A percentile compares a stretch with the other conserved stretches of the same genome.
Evolutionary conservation across 2,329 filamentous ascomycete genomes (phyloP).

Genomic region (Trichoderma breve): DNA sequence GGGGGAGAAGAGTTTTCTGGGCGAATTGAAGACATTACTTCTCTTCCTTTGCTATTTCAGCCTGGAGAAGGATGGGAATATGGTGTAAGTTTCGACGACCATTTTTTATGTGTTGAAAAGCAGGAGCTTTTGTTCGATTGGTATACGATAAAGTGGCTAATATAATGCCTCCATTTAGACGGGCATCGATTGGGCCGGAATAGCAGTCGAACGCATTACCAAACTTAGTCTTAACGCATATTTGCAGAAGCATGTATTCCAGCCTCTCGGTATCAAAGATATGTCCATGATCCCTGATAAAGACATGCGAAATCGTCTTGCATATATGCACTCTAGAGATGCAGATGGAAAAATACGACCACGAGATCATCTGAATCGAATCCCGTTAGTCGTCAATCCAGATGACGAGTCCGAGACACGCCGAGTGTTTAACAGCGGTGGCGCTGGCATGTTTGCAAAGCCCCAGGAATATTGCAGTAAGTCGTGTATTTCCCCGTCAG

Average conservation of each 20-base stretch:
- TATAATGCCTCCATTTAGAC: not conserved
- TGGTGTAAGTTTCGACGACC: not conserved
- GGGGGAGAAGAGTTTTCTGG: not conserved
- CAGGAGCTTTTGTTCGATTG: too few relatives aligned
- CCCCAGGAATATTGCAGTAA: conserved; percentile 16
- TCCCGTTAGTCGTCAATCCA: not conserved
- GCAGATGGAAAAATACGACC: not conserved
- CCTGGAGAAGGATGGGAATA: conserved; percentile 9
- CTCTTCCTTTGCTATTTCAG: not conserved
- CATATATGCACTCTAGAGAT: not conserved
- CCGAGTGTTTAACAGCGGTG: not conserved
- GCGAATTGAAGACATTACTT: not conserved
- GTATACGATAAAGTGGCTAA: not conserved
- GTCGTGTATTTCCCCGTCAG: not conserved
- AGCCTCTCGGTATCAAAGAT: not conserved
- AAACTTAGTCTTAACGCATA: not conserved
- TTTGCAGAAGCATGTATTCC: not conserved
- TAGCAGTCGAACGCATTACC: not conserved
- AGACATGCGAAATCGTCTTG: conserved; percentile 1
- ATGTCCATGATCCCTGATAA: conserved; percentile 3
- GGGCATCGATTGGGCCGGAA: not conserved
- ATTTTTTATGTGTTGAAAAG: not conserved
- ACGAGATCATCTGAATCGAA: not conserved
- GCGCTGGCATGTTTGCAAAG: conserved; percentile 3
- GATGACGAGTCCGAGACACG: not conserved